Conservation (phyloP, 805 yeast genomes). For the Candida berthetii region DNA sequence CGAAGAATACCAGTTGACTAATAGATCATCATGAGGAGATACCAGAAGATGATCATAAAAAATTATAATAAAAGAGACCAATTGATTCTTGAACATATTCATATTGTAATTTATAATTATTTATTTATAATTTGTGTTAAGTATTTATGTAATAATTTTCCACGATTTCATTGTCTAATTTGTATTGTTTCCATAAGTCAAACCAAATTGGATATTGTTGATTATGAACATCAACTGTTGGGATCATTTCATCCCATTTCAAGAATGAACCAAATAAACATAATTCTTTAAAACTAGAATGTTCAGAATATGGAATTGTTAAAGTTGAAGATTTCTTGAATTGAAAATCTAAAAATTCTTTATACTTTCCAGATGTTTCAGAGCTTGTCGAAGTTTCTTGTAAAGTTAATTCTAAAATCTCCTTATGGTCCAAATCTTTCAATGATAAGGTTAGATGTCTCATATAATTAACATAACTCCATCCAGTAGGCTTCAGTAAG, state of each 20-base stretch:
- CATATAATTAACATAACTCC: conserved; percentile 43
- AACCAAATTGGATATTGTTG: conserved; percentile 29
- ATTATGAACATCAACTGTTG: conserved; percentile 61
- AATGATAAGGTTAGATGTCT: background rate
- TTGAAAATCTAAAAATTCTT: background rate
- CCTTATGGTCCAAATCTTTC: background rate
- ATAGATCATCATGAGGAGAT: too few species aligned
- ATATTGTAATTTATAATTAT: too few species aligned
- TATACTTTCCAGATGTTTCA: background rate
- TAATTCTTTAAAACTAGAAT: conserved; percentile 82
- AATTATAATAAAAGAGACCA: too few species aligned
- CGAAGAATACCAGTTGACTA: conserved; percentile 18
- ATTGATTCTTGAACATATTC: background rate
- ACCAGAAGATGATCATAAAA: too few species aligned
- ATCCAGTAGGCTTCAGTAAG: conserved; percentile 88
- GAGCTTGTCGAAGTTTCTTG: background rate
- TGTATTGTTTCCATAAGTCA: conserved; percentile 27
- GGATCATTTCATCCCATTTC: conserved; percentile 49
- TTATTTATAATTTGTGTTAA: background rate
- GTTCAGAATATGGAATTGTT: conserved; percentile 87
- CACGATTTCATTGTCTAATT: conserved; percentile 48
- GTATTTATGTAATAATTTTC: conserved; percentile 1
- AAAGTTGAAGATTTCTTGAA: conserved; percentile 20
- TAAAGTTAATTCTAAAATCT: background rate
- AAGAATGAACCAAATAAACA: conserved; percentile 54